Evolutionary conservation across 805 yeast species (phyloP).

Genomic region (Candida ficus): DNA sequence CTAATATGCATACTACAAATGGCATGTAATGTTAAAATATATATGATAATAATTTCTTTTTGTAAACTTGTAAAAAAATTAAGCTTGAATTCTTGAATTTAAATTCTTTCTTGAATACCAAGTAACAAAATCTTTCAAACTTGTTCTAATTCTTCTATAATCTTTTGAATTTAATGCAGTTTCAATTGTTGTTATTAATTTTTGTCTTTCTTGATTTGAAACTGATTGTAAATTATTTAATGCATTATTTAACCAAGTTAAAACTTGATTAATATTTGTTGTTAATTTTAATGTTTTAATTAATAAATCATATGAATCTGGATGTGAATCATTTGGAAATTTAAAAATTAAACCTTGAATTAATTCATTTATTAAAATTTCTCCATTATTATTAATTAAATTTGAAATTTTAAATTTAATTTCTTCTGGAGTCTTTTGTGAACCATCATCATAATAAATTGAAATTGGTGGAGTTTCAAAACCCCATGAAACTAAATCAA

Average conservation of each 20-base stretch:
- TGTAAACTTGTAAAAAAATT: background rate
- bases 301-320: slow-evolving; percentile 72
- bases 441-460: slow-evolving; percentile 45
- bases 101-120: slow-evolving; percentile 83
- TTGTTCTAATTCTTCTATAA: slow-evolving; percentile 64
- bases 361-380: slow-evolving; percentile 42
- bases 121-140: slow-evolving; percentile 69
- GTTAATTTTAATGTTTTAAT: slow-evolving; percentile 52
- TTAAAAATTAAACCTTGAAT: slow-evolving; percentile 64
- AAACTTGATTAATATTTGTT: slow-evolving; percentile 30
- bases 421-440: slow-evolving; percentile 24
- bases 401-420: slow-evolving; percentile 3
- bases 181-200: slow-evolving; percentile 52
- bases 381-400: slow-evolving; percentile 53
- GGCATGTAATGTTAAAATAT: too few species aligned
- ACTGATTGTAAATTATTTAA: slow-evolving; percentile 58
- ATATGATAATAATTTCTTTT: background rate
- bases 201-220: slow-evolving; percentile 60
- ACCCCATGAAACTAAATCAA: slow-evolving; percentile 85
- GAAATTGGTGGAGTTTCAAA: slow-evolving; percentile 76
- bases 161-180: slow-evolving; percentile 63
- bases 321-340: slow-evolving; percentile 63
- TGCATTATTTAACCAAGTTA: slow-evolving; percentile 57
- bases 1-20: too few species aligned
- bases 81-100: slow-evolving; percentile 33